These are phyloP conservation scores for Cynara cardunculus DNA, from an alignment of 129 eudicot species.

Conservation along the genomic window DNA sequence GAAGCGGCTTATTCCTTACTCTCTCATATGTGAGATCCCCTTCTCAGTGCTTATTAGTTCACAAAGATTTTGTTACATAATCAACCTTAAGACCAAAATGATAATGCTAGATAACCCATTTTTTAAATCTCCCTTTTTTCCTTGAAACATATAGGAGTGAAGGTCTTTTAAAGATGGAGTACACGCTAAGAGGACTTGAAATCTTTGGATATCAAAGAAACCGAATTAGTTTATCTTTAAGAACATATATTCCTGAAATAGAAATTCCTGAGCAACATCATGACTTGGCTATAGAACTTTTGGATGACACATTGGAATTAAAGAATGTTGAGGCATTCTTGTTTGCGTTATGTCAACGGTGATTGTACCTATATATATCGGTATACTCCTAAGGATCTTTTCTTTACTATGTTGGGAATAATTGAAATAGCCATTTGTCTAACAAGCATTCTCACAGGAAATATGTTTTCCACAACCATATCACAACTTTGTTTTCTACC, in stretches of 20 bases:
- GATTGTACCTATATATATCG: not conserved
- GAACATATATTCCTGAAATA: slow-evolving; percentile 52
- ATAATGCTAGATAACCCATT: too few species aligned
- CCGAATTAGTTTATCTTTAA: slow-evolving; percentile 59
- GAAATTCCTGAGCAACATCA: slow-evolving; percentile 67
- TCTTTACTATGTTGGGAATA: not conserved
- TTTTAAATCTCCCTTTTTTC: not conserved
- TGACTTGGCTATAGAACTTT: slow-evolving; percentile 64
- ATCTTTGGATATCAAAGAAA: slow-evolving; percentile 59
- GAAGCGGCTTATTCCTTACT: too few species aligned
- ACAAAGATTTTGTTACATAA: too few species aligned
- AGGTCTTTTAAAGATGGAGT: too few species aligned
- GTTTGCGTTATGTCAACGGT: not conserved
- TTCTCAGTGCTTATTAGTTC: too few species aligned
- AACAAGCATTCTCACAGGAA: not conserved
- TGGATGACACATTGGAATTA: slow-evolving; percentile 56
- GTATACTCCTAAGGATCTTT: not conserved
- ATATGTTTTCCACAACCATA: not conserved
- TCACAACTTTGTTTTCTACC: not conserved
- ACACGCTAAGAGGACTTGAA: slow-evolving; percentile 54
- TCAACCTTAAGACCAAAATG: too few species aligned
- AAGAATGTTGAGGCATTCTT: slow-evolving; percentile 67
- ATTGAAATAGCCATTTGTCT: not conserved
- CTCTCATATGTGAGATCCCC: too few species aligned
- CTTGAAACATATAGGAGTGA: slow-evolving; percentile 21